A percentile compares a stretch with the other conserved stretches of the same genome.
Conservation (phyloP, 1,139 yeast genomes). For the Nakaseomyces glabratus region DNA sequence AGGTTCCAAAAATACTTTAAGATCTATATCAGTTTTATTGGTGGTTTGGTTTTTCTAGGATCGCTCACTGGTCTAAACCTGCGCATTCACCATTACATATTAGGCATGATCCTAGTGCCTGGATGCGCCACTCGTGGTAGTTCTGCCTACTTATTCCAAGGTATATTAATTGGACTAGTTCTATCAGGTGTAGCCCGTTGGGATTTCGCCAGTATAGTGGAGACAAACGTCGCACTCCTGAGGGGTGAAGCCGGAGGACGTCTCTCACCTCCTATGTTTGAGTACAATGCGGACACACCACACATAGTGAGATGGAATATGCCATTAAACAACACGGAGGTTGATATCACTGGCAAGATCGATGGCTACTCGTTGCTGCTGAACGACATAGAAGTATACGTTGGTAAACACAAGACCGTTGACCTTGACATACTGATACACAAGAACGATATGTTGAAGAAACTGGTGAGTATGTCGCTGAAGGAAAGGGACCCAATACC, state of each 20-base stretch:
- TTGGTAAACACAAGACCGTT: constrained; percentile 42
- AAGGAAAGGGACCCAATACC: constrained; percentile 31
- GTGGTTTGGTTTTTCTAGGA: constrained; percentile 40
- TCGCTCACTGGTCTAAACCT: constrained; percentile 61
- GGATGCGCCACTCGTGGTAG: constrained; percentile 78
- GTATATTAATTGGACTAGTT: constrained; percentile 69
- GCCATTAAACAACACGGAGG: constrained; percentile 6
- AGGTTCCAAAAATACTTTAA: constrained; percentile 48
- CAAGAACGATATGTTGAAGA: constrained; percentile 30
- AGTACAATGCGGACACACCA: constrained; percentile 16
- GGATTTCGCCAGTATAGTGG: constrained; percentile 88
- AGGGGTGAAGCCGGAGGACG: constrained; percentile 68
- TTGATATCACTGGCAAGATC: constrained; percentile 13
- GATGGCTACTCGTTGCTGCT: constrained; percentile 55
- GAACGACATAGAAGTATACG: constrained; percentile 71
- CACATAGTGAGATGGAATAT: constrained; percentile 24
- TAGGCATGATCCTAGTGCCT: constrained; percentile 70
- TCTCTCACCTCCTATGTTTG: constrained; percentile 48
- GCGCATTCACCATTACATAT: constrained; percentile 80
- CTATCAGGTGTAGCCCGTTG: constrained; percentile 83
- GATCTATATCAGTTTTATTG: constrained; percentile 43
- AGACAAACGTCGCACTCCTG: constrained; percentile 57
- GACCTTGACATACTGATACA: constrained; percentile 37
- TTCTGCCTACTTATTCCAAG: constrained; percentile 68
- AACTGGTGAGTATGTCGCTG: constrained; percentile 25